Evolutionary conservation across 768 basidiomycete species (phyloP).

Genomic region (Suillus luteus): DNA sequence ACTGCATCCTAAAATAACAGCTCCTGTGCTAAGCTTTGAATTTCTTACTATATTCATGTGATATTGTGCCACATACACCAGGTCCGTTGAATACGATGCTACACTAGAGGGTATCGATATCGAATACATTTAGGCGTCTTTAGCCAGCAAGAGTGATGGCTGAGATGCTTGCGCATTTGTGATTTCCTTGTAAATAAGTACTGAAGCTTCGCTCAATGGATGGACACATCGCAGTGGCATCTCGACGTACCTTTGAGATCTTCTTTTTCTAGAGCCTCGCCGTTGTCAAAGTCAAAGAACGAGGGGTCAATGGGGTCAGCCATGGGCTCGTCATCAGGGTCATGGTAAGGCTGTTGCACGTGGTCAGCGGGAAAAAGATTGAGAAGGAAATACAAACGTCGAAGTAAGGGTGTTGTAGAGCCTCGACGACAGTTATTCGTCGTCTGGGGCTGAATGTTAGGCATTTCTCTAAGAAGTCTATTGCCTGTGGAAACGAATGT

Average conservation of each 20-base stretch:
- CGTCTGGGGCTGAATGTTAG: conserved; percentile 86
- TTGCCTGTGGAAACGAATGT: conserved; percentile 44
- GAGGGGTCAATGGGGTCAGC: conserved; percentile 74
- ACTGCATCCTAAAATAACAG: neutral
- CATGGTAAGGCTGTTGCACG: conserved; percentile 74
- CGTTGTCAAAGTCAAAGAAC: conserved; percentile 85
- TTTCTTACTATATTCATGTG: neutral
- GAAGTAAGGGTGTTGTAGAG: conserved; percentile 87
- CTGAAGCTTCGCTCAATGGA: conserved; percentile 10
- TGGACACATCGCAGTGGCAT: conserved; percentile 1
- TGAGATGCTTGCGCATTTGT: conserved; percentile 22
- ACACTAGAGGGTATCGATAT: conserved; percentile 8
- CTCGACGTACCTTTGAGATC: conserved; percentile 59
- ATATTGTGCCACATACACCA: conserved; percentile 4
- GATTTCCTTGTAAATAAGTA: conserved; percentile 56
- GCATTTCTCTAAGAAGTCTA: conserved; percentile 79
- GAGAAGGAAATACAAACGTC: conserved; percentile 48
- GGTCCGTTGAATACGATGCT: conserved; percentile 4
- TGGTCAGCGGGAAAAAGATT: neutral
- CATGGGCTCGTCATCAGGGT: conserved; percentile 84
- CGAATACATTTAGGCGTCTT: neutral
- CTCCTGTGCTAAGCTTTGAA: neutral
- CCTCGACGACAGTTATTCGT: conserved; percentile 86
- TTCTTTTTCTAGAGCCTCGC: conserved; percentile 63
- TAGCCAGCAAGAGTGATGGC: neutral